Percentiles rank a stretch among this genome's conserved stretches.
These are phyloP conservation scores for Dendrobium catenatum DNA, from an alignment of 106 monocot genomes.

Conservation along the genomic window DNA sequence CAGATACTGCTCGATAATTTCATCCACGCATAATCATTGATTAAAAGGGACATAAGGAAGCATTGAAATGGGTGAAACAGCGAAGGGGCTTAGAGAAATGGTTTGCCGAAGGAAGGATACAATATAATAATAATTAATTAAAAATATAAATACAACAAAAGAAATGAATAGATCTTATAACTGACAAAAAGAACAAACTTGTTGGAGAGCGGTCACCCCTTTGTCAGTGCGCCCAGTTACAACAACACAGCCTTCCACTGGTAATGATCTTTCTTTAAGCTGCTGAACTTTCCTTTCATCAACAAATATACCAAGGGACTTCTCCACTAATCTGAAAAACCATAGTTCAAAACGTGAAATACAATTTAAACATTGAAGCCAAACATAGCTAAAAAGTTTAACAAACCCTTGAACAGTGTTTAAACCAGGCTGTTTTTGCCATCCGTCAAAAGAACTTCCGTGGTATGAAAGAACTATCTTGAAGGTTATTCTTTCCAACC, in stretches of 20 bases:
- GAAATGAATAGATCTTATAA: slow-evolving; percentile 11
- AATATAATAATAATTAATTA: background rate
- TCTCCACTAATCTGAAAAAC: slow-evolving; percentile 55
- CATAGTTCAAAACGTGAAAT: background rate
- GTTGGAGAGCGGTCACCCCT: slow-evolving; percentile 90
- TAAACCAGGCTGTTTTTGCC: slow-evolving; percentile 92
- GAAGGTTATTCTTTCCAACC: slow-evolving; percentile 71
- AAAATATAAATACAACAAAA: background rate
- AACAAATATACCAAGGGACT: slow-evolving; percentile 77
- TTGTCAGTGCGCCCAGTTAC: slow-evolving; percentile 97
- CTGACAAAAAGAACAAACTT: slow-evolving; percentile 99
- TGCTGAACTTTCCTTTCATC: slow-evolving; percentile 74
- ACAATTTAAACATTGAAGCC: background rate
- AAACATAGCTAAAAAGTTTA: background rate
- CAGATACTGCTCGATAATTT: background rate
- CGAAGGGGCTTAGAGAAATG: background rate
- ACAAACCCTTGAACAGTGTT: slow-evolving; percentile 88
- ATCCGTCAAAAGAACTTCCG: slow-evolving; percentile 82
- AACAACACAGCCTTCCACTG: slow-evolving; percentile 66
- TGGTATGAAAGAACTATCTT: slow-evolving; percentile 82
- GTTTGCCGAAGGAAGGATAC: background rate
- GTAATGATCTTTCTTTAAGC: slow-evolving; percentile 55
- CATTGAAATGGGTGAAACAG: no score
- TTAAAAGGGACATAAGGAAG: no score
- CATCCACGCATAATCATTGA: no score